Evolutionary conservation across 164 flowering plant species (phyloP), one percentile per base, ranked within the genome.

Genomic region (Vitis rupestris): DNA sequence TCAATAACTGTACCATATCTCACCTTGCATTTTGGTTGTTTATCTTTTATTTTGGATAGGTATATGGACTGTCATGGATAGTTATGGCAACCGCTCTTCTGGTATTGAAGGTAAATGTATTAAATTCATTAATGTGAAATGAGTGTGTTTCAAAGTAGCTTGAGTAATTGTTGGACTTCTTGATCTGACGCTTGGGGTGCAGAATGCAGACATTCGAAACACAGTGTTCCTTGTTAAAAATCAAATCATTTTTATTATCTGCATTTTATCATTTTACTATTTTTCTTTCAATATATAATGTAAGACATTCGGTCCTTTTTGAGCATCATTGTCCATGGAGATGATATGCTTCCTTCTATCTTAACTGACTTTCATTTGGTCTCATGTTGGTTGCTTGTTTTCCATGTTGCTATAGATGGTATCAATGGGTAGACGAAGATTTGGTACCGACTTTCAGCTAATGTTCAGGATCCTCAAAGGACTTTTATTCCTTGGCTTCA

Each of bases 381-480:
- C 30, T 63, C 27, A 67, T 30, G 13, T 15, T 63, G 48, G 37
- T 52, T 44, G 47, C 56, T 29, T 67, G 29, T 67, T 59, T 65
- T 17, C 59, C 29, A 19, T 72, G 65, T 59, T 76, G 23, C 48
- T 49, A 29, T 60, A 95, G 99, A 85, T 95, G 94, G 92, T 95
- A 58, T 88, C 99, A 12, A 88, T 93, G 92, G 98, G 97, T 3
- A 84, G 99, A 80, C 81, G 91, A 61, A 84, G 70, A 77, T 96
- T 93, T 68, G 89, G 91, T 7, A 89, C 97, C 0, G 97, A 95
- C 73, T 91, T 96, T 64, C 99, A 93, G 82, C 97, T 93, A 50
- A 93, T 91, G 97, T 96, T 96, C 81, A 86, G 99, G 76, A 89
- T 91, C 58, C 87, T 93, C 65, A 93, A 93, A 78, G 94, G 89